Evolutionary conservation across 1,139 yeast species (phyloP), one percentile per base, ranked within the genome.

Genomic region (Yamadazyma buinensis): DNA sequence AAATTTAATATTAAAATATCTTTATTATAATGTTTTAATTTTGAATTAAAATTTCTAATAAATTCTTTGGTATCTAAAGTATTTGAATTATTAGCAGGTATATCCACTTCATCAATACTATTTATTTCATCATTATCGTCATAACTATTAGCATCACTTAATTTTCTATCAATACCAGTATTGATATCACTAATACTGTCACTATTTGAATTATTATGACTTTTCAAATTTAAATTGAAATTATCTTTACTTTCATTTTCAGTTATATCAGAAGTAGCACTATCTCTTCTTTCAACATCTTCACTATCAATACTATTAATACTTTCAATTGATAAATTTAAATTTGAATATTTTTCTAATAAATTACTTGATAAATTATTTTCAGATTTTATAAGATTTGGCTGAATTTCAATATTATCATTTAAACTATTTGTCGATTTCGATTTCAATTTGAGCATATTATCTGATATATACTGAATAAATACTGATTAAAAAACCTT

Each of bases 281-380:
- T 44, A 32, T 42, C 48, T 19, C 48, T 35, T 37, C 49, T 36
- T 28, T 46, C 49, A 15, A 34, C 40, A n/a, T n/a, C n/a, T n/a
- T n/a, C n/a, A 30, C 45, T 41, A 19, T 40, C 42, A 14, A 44
- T 23, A 33, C 45, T 44, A 13, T 39, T 38, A 13, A 46, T 23
- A 28, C 47, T 43, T 13, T 46, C 49, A 15, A 43, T 30, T 4
- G 49, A 46, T 23, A 42, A 30, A 21, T 44, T 46, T 12, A 41
- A 33, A 10, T 42, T 38, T 3, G 43, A 36, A 27, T 43, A 44
- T 33, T 44, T 46, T 28, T 43, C 48, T 14, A 45, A 34, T n/a
- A 44, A 35, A 15, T 34, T 41, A 13, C 36, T 29, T 3, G 46
- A 38, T 5, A 37, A 30, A 10, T 30, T 36, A 11, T 36, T 30